phyloP scores from a whole-genome alignment of 768 basidiomycete genomes.

The Pleurotus sapidus region DNA sequence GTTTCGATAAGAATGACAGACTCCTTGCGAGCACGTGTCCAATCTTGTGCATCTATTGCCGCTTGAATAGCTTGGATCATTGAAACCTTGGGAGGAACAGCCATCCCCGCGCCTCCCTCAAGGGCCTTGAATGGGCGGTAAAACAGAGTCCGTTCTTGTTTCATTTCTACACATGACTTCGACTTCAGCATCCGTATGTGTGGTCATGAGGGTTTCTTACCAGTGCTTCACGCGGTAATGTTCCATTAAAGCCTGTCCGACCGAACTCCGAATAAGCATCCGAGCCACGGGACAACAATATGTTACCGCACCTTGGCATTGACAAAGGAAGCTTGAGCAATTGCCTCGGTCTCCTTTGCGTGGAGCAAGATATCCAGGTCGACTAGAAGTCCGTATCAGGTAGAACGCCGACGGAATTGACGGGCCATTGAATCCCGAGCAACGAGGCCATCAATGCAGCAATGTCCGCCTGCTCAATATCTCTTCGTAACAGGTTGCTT shows the following conservation, averaged over 20 bases:
- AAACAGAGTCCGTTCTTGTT: conserved; percentile 50
- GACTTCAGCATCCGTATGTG: conserved; percentile 1
- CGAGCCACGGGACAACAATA: background rate
- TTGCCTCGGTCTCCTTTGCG: conserved; percentile 40
- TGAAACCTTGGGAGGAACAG: conserved; percentile 29
- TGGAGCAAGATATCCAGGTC: conserved; percentile 55
- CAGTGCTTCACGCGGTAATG: conserved; percentile 77
- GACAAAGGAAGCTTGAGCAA: conserved; percentile 54
- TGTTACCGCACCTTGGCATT: conserved; percentile 53
- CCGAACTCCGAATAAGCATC: background rate
- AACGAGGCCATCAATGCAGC: conserved; percentile 76
- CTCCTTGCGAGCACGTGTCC: conserved; percentile 43
- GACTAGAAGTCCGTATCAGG: conserved; percentile 68
- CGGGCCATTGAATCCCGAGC: conserved; percentile 72
- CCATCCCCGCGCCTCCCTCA: conserved; percentile 23
- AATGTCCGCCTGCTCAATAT: conserved; percentile 84
- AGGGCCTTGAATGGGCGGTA: conserved; percentile 63
- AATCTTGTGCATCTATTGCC: conserved; percentile 39
- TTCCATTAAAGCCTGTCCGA: conserved; percentile 58
- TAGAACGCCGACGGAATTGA: conserved; percentile 78
- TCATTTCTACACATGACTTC: conserved; percentile 47
- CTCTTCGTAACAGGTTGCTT: conserved; percentile 55
- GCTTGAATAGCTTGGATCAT: conserved; percentile 40
- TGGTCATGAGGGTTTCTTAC: conserved; percentile 31
- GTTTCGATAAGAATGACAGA: conserved; percentile 51